These are phyloP conservation scores for Pharnaceum exiguum DNA, from an alignment of 148 eudicot species.

Conservation along the genomic window DNA sequence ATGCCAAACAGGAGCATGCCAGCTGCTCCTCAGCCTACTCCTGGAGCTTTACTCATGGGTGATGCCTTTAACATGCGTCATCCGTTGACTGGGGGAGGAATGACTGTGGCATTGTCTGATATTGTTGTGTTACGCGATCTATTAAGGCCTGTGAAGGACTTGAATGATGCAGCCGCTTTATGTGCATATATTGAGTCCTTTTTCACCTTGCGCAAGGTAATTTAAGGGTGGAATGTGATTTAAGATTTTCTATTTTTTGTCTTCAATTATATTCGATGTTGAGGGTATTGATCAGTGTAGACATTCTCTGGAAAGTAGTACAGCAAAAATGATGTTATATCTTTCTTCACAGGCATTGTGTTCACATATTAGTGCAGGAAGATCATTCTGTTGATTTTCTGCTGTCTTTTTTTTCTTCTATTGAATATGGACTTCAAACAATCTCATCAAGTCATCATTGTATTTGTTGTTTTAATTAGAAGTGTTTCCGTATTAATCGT, in stretches of 20 bases:
- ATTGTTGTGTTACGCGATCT: constrained; percentile 60
- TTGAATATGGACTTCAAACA: neutral
- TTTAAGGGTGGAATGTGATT: too few relatives aligned
- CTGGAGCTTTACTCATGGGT: constrained; percentile 79
- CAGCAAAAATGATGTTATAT: too few relatives aligned
- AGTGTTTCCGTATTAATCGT: neutral
- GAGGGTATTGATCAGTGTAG: too few relatives aligned
- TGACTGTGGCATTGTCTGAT: constrained; percentile 84
- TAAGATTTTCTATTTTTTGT: too few relatives aligned
- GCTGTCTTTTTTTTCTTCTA: too few relatives aligned
- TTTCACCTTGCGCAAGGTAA: constrained; percentile 82
- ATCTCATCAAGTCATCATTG: neutral
- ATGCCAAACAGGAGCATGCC: constrained; percentile 84
- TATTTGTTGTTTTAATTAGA: neutral
- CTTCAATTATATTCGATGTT: too few relatives aligned
- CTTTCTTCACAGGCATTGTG: too few relatives aligned
- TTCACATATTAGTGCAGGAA: too few relatives aligned
- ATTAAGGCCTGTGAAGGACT: constrained; percentile 51
- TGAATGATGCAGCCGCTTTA: constrained; percentile 46
- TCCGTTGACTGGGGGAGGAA: constrained; percentile 89
- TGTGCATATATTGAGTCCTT: constrained; percentile 65
- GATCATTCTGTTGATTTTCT: too few relatives aligned
- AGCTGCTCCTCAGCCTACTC: constrained; percentile 67
- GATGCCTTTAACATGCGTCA: constrained; percentile 94
- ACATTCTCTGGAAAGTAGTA: too few relatives aligned